Percentiles rank a stretch among this genome's conserved stretches.
phyloP scores from a whole-genome alignment of 345 rosid genomes.

The Rubroshorea leprosula region DNA sequence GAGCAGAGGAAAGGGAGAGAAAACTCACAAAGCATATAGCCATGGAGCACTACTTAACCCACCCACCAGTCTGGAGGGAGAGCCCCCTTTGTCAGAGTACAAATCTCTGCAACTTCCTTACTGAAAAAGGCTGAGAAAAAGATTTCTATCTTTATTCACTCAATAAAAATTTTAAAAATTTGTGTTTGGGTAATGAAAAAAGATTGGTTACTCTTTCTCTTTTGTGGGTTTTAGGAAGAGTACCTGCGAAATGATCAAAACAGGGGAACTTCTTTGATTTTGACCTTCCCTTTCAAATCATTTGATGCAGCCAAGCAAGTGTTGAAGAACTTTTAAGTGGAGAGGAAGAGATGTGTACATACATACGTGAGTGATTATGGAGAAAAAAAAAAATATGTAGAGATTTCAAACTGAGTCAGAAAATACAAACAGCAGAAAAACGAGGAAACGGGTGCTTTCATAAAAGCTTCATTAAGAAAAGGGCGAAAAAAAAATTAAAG shows the following conservation, averaged over 20 bases:
- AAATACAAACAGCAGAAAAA: slow-evolving; percentile 63
- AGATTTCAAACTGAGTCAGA: slow-evolving; percentile 36
- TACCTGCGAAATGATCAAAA: slow-evolving; percentile 45
- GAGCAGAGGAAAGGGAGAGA: no score
- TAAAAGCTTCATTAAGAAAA: slow-evolving; percentile 29
- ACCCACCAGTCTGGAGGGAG: no score
- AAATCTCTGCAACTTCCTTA: background rate
- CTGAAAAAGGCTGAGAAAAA: no score
- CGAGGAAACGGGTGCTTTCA: slow-evolving; percentile 84
- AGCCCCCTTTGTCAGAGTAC: no score
- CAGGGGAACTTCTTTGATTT: slow-evolving; percentile 31
- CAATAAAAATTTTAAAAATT: no score
- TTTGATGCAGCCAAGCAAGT: slow-evolving; percentile 25
- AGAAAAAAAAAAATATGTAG: background rate
- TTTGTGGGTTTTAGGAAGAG: slow-evolving; percentile 16
- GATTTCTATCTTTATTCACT: no score
- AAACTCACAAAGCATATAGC: no score
- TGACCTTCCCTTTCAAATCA: slow-evolving; percentile 42
- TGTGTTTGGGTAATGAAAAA: no score
- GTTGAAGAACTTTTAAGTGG: slow-evolving; percentile 8
- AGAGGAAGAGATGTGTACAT: background rate
- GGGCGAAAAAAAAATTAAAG: no score
- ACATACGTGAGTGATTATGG: background rate
- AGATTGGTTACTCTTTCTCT: no score
- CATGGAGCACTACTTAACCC: no score